Base-by-base conservation (phyloP, 1,284 basidiomycete species). In the Cutaneotrichosporon spelunceum region DNA sequence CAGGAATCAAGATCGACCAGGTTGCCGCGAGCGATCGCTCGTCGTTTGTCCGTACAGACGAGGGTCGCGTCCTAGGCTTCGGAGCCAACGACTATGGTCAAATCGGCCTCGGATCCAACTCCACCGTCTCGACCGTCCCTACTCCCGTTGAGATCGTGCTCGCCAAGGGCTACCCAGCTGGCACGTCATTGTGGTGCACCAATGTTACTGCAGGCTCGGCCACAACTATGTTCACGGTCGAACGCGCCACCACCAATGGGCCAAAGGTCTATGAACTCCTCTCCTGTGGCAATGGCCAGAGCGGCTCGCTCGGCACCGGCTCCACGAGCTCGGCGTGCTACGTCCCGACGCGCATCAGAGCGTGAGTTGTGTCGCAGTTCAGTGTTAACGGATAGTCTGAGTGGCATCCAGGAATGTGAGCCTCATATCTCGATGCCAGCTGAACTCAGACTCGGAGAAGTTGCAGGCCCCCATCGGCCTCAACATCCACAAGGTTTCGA, bases 61-160 rank as follows among this genome's bases (percentile, higher is more conserved):
- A 82, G 8, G 93, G 92, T 2, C 82, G 87, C 49, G 90, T 95
- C 4, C 84, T 98, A n/a, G 90, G 87, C 0, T 93, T 89, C 85
- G 92, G 92, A 53, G 89, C 89, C 1, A 94, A 94, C 74, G 87
- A 89, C 66, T 88, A 83, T 67, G 90, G 91, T 44, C 91, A 94
- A 78, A 83, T 92, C 53, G 93, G 92, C 10, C 81, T 97, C 23
- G 93, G 93, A 2, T 79, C 83, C 9, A 83, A 84, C 59, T 82
- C 88, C 19, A 83, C 84, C 6, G 79, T 90, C 58, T 86, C 90
- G 53, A 84, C 85, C 5, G 88, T 97, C 61, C 87, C 85, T 2
- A 84, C 90, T 1, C 94, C 93, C 0, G 92, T 91, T 6, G 93
- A 98, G 76, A 85, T 96, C 16, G 82, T 89, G 13, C 80, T 95